Conservation (phyloP, 768 basidiomycete species). For the Mycena floridula region DNA sequence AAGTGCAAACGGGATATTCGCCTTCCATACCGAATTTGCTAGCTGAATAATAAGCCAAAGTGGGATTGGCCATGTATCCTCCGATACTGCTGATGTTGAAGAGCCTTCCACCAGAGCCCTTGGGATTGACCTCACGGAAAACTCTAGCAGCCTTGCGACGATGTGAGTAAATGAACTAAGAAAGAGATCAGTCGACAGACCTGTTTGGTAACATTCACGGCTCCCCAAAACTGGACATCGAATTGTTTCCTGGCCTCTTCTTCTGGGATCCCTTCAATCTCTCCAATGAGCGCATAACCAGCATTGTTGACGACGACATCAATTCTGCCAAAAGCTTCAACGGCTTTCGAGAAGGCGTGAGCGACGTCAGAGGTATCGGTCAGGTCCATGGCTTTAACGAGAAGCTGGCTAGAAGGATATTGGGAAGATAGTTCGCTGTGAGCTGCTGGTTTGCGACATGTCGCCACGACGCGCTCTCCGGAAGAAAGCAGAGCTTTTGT, state of each 20-base stretch:
- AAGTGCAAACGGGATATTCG: background rate
- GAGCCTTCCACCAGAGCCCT: constrained; percentile 17
- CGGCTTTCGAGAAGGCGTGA: constrained; percentile 24
- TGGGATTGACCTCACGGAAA: constrained; percentile 19
- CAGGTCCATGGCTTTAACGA: constrained; percentile 25
- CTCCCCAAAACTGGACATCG: constrained; percentile 40
- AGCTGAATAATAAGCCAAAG: constrained; percentile 24
- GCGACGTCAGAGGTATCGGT: constrained; percentile 22
- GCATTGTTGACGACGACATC: constrained; percentile 45
- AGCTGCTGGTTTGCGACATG: constrained; percentile 18
- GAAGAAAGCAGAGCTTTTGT: constrained; percentile 21
- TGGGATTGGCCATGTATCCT: constrained; percentile 24
- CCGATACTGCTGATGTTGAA: constrained; percentile 27
- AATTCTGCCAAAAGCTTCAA: constrained; percentile 31
- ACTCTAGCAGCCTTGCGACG: constrained; percentile 4
- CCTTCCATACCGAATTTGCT: constrained; percentile 27
- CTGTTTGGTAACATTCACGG: constrained; percentile 30
- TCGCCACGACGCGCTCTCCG: constrained; percentile 26
- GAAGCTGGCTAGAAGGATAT: constrained; percentile 17
- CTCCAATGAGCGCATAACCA: constrained; percentile 27
- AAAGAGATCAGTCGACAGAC: constrained; percentile 16
- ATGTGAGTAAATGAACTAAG: background rate
- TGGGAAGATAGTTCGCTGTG: constrained; percentile 14
- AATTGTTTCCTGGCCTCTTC: constrained; percentile 27
- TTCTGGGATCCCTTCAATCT: constrained; percentile 28